Conservation (phyloP, 495 filamentous ascomycete species). For the Penicillium tannophilum region DNA sequence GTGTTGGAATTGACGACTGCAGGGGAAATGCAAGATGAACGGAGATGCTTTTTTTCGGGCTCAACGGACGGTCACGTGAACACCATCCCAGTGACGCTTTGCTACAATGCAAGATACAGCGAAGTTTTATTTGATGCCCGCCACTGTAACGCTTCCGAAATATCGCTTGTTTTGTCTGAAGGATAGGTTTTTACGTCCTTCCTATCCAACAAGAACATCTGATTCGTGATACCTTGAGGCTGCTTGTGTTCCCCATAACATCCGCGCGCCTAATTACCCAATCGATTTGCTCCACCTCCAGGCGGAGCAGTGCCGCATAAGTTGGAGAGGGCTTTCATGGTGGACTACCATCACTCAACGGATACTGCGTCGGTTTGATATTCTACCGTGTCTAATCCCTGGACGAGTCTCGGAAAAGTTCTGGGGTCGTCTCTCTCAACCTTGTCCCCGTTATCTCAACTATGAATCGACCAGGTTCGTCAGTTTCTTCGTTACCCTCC, state of each 20-base stretch:
- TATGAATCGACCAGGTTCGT: slow-evolving; percentile 52
- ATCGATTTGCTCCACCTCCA: slow-evolving; percentile 43
- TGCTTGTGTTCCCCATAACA: slow-evolving; percentile 32
- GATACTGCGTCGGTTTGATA: slow-evolving; percentile 16
- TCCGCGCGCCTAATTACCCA: slow-evolving; percentile 43
- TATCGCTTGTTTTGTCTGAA: neutral
- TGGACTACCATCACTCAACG: slow-evolving; percentile 28
- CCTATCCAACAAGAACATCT: neutral
- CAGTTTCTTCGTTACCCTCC: slow-evolving; percentile 26
- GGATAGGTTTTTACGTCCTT: neutral
- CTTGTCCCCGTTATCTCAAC: slow-evolving; percentile 9
- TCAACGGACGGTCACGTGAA: slow-evolving; percentile 25
- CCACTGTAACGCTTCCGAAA: neutral
- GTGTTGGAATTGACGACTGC: slow-evolving; percentile 22
- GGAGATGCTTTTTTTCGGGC: slow-evolving; percentile 27
- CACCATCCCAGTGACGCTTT: slow-evolving; percentile 6
- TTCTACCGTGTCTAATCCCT: slow-evolving; percentile 9
- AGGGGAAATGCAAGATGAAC: neutral
- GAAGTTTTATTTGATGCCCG: neutral
- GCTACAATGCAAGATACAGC: neutral
- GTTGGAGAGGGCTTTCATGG: slow-evolving; percentile 36
- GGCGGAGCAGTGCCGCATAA: slow-evolving; percentile 41
- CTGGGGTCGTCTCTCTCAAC: slow-evolving; percentile 4
- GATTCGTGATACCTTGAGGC: slow-evolving; percentile 1
- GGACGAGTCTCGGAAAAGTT: slow-evolving; percentile 15